Conservation (phyloP, 2,329 filamentous ascomycete species). For the Diaporthe capsici region DNA sequence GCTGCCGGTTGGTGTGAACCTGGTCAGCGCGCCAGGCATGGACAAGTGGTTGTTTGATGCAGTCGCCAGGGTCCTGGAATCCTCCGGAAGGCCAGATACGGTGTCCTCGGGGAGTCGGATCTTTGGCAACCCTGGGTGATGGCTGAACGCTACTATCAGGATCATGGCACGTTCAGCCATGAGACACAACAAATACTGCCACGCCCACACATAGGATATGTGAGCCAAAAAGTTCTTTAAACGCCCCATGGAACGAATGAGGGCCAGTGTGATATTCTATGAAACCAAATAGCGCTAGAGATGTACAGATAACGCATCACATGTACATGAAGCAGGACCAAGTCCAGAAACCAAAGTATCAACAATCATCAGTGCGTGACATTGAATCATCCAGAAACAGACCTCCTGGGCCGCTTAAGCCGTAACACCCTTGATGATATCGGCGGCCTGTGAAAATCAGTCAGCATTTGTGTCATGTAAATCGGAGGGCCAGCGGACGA, state of each 20-base stretch:
- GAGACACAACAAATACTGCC: too few relatives aligned
- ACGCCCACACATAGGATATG: background rate
- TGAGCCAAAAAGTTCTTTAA: background rate
- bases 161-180: background rate
- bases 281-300: background rate
- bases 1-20: conserved; percentile 44
- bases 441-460: conserved; percentile 27
- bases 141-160: background rate
- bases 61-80: background rate
- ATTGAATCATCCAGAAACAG: background rate
- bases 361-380: background rate
- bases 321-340: conserved; percentile 11
- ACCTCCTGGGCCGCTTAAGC: background rate
- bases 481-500: background rate
- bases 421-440: conserved; percentile 36
- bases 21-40: background rate
- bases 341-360: background rate
- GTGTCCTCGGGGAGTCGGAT: background rate
- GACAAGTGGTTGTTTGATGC: conserved; percentile 1
- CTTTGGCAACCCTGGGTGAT: background rate
- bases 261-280: background rate
- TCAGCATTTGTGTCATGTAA: background rate
- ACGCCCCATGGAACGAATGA: background rate
- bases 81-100: background rate
- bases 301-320: conserved; percentile 6